Base-by-base conservation (phyloP, 2,329 filamentous ascomycete genomes). In the Fusarium scirpi region DNA sequence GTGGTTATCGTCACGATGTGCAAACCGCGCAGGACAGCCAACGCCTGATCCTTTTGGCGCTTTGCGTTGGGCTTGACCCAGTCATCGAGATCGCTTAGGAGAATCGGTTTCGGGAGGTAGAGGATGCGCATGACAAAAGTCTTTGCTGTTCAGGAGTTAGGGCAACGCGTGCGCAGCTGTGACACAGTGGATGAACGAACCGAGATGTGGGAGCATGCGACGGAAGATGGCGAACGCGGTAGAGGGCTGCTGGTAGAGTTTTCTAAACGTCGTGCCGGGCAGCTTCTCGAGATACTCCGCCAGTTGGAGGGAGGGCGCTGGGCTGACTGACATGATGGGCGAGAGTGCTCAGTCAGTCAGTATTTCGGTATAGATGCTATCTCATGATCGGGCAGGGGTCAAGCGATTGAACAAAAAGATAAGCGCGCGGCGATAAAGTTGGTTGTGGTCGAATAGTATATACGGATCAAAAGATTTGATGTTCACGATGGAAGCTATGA, bases 151-250 rank as follows among this genome's bases (percentile, higher is more conserved):
- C 20, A 45, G 38, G 24, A 22, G 43, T 69, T 58, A 69, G 67
- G 38, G 6, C 16, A n/a, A 11, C 32, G 32, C 52, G 32, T 48
- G 44, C n/a, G 43, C 29, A 49, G 41, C 27, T 15, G n/a, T 10
- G 24, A 12, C 10, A 16, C 9, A 9, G 8, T 30, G 22, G 11
- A 15, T 12, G 41, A 43, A 70, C 84, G 76, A 85, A 94, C 92
- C 94, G 67, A 98, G 83, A 77, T 97, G 92, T 62, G 96, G 94
- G 62, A 99, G 88, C 94, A 99, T 98, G 83, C 96, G 94, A 73
- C 96, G 90, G 80, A 98, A 98, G 76, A 99, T 94, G 72, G 96
- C 96, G 72, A 99, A 90, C 40, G 94, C 92, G 3, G 96, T 97
- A 44, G 95, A 97, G 30, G 96, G 96, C 85, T 98, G 94, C 83